A percentile compares a stretch with the other conserved stretches of the same genome.
phyloP scores from a whole-genome alignment of 768 basidiomycete genomes.

The Mycena albidolilacea region DNA sequence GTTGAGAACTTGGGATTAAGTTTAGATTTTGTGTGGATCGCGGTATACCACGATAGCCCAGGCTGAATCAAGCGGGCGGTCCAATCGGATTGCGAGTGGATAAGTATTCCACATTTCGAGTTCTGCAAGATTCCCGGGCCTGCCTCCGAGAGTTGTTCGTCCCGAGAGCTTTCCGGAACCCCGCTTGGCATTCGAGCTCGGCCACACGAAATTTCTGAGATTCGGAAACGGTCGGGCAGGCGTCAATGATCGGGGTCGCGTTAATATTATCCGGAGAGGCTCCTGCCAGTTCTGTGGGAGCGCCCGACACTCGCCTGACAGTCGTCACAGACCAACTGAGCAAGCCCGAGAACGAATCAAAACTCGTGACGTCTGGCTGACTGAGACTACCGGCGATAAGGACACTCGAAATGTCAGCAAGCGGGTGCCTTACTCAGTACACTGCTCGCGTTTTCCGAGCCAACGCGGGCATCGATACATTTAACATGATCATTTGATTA shows the following conservation, averaged over 20 bases:
- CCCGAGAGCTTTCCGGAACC: background rate
- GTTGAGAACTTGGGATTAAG: background rate
- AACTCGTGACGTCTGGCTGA: slow-evolving; percentile 31
- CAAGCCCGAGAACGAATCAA: slow-evolving; percentile 6
- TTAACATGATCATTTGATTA: background rate
- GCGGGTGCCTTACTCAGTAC: slow-evolving; percentile 25
- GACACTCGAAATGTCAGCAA: slow-evolving; percentile 29
- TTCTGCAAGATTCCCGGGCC: no score
- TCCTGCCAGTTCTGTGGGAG: background rate
- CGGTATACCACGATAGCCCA: no score
- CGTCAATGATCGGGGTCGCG: background rate
- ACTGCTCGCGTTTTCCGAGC: background rate
- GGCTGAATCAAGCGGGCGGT: no score
- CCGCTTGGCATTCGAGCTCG: background rate
- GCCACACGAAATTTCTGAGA: background rate
- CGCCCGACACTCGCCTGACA: background rate
- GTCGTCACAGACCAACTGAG: background rate
- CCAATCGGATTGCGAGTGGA: no score
- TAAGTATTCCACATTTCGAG: no score
- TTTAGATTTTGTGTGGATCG: no score
- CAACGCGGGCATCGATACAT: background rate
- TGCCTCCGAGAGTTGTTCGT: no score
- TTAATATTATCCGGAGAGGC: background rate
- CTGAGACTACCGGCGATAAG: slow-evolving; percentile 32
- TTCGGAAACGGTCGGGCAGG: background rate